A percentile compares a stretch with the other conserved stretches of the same genome.
These are phyloP conservation scores for Ceratocystis huliohia DNA, from an alignment of 2,329 filamentous ascomycete species.

Conservation along the genomic window DNA sequence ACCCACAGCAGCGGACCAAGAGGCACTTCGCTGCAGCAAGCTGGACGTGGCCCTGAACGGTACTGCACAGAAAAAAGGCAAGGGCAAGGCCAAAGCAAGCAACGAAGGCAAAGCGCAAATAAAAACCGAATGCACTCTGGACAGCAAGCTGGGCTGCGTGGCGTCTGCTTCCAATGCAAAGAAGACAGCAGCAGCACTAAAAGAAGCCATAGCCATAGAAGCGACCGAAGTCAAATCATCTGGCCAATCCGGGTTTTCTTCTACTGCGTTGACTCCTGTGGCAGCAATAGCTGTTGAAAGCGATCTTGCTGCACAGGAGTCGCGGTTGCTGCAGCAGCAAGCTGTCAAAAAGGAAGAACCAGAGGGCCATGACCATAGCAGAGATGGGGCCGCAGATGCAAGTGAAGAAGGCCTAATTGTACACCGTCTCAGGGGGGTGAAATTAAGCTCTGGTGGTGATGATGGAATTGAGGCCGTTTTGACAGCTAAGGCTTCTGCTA, in stretches of 20 bases:
- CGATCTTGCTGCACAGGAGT: neutral
- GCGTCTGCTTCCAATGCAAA: conserved; percentile 28
- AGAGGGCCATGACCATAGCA: neutral
- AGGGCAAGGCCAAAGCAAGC: conserved; percentile 23
- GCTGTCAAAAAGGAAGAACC: conserved; percentile 3
- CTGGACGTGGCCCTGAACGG: conserved; percentile 25
- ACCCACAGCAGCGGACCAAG: conserved; percentile 34
- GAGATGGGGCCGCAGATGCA: neutral
- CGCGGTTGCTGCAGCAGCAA: neutral
- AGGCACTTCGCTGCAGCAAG: conserved; percentile 30
- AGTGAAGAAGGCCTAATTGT: conserved; percentile 11
- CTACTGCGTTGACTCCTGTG: neutral
- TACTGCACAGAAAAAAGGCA: conserved; percentile 21
- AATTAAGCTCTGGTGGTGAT: conserved; percentile 7
- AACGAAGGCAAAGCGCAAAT: conserved; percentile 31
- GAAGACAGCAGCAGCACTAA: too few relatives aligned
- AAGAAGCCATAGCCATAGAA: neutral
- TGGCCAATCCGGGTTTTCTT: neutral
- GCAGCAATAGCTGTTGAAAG: neutral
- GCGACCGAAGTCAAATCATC: neutral
- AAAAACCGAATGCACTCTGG: conserved; percentile 31
- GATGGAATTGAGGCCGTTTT: conserved; percentile 13
- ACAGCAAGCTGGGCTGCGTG: conserved; percentile 48
- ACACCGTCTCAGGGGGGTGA: conserved; percentile 13
- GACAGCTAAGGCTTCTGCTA: neutral